Evolutionary conservation across 768 basidiomycete species (phyloP).

Genomic region (Naematelia encephala): DNA sequence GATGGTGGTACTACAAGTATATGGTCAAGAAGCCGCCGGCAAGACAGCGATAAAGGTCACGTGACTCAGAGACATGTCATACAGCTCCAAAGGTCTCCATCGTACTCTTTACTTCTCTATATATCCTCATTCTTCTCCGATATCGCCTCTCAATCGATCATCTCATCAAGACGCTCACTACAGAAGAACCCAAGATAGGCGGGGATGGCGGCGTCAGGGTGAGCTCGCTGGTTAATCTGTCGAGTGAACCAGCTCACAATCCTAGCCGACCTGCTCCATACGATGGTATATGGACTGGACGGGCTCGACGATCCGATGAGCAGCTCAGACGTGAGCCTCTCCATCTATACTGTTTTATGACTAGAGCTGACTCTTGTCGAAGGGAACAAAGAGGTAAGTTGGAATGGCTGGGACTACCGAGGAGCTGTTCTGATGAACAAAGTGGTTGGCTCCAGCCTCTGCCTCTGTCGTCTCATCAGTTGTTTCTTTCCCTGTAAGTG

Average conservation of each 20-base stretch:
- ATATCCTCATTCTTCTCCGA: too few relatives aligned
- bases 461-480: constrained; percentile 72
- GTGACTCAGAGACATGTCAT: too few relatives aligned
- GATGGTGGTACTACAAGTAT: too few relatives aligned
- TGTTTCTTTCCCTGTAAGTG: constrained; percentile 75
- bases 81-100: too few relatives aligned
- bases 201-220: constrained; percentile 44
- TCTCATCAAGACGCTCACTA: not conserved
- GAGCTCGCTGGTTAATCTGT: not conserved
- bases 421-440: too few relatives aligned
- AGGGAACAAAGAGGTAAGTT: not conserved
- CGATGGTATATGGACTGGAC: constrained; percentile 32
- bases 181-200: not conserved
- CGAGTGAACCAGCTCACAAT: not conserved
- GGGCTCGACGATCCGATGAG: constrained; percentile 31
- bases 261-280: constrained; percentile 37
- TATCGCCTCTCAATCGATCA: too few relatives aligned
- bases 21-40: too few relatives aligned
- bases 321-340: constrained; percentile 38
- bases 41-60: too few relatives aligned
- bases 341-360: not conserved
- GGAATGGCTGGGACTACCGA: too few relatives aligned
- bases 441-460: too few relatives aligned
- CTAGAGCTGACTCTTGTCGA: too few relatives aligned
- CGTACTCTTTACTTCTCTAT: too few relatives aligned